Conservation (phyloP, 2,329 filamentous ascomycete species). For the Tolypocladium guangdongense region DNA sequence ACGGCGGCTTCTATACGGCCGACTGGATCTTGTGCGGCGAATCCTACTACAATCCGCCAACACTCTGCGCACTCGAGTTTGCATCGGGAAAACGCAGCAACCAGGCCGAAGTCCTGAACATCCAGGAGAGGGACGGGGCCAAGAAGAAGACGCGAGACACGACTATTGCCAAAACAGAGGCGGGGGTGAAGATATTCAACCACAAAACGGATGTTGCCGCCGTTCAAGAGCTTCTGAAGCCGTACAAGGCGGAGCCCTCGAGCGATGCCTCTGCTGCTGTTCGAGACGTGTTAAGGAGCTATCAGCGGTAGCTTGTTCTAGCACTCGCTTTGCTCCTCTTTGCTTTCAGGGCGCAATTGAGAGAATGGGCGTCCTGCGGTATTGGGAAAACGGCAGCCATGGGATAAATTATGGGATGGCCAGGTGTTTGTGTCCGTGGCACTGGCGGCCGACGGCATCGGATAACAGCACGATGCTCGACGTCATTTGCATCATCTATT, state of each 20-base stretch:
- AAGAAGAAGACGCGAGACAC: not conserved
- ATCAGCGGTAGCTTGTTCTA: too few species aligned
- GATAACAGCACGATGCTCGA: constrained; percentile 1
- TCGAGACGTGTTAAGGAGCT: not conserved
- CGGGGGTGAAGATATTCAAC: constrained; percentile 7
- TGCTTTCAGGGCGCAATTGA: not conserved
- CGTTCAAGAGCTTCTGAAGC: constrained; percentile 4
- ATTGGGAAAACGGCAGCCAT: not conserved
- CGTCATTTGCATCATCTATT: not conserved
- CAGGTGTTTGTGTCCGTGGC: not conserved
- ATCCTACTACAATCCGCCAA: constrained; percentile 23
- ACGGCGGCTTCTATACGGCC: constrained; percentile 58
- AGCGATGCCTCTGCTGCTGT: not conserved
- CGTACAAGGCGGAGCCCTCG: constrained; percentile 1
- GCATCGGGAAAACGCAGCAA: constrained; percentile 4
- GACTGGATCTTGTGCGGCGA: constrained; percentile 24
- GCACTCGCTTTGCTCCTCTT: not conserved
- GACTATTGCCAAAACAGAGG: not conserved
- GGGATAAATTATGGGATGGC: not conserved
- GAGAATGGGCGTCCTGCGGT: not conserved
- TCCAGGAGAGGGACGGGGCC: constrained; percentile 4
- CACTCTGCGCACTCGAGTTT: constrained; percentile 23
- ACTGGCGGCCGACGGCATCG: not conserved
- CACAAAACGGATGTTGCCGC: constrained; percentile 9
- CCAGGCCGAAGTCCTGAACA: constrained; percentile 9